phyloP scores from a whole-genome alignment of 768 basidiomycete genomes.

The Suillus luteus region DNA sequence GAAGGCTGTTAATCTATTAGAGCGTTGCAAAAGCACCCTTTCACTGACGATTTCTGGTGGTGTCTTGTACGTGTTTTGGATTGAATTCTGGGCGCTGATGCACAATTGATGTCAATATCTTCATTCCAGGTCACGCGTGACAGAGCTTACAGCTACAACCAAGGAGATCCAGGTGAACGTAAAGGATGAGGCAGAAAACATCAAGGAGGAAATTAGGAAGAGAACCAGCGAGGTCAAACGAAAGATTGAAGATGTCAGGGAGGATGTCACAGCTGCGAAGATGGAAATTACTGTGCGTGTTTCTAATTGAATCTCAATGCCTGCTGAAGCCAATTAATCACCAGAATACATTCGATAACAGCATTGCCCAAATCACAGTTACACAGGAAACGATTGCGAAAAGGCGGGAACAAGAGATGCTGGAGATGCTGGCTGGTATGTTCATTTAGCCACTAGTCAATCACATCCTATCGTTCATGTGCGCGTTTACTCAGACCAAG shows the following conservation, averaged over 20 bases:
- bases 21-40: conserved; percentile 1
- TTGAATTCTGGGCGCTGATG: background rate
- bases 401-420: background rate
- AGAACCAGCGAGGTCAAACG: background rate
- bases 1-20: background rate
- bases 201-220: background rate
- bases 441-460: background rate
- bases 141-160: background rate
- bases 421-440: background rate
- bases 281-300: background rate
- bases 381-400: background rate
- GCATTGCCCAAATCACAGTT: background rate
- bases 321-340: background rate
- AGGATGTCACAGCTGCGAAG: background rate
- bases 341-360: background rate
- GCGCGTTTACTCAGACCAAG: background rate
- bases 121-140: background rate
- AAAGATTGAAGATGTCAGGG: background rate
- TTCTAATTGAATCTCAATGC: background rate
- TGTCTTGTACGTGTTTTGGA: background rate
- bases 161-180: background rate
- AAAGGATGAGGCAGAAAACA: background rate
- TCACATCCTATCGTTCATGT: background rate
- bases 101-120: background rate
- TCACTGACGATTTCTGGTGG: background rate